Evolutionary conservation across 2,329 filamentous ascomycete species (phyloP).

Genomic region (Calonectria honghensis): DNA sequence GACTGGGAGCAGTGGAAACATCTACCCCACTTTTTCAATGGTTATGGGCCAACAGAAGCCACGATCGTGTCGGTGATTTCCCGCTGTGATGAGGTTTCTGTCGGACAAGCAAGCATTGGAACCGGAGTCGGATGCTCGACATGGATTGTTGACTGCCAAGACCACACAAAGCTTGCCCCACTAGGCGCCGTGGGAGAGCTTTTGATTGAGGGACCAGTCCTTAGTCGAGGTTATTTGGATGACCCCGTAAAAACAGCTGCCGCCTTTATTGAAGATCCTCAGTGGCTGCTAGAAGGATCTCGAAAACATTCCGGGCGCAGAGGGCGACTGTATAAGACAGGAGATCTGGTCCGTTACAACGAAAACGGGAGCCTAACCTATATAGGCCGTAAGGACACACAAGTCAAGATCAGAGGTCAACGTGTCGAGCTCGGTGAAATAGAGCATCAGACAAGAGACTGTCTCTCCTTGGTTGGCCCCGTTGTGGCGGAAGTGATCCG

Average conservation of each 20-base stretch:
- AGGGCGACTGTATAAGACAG: slow-evolving; percentile 64
- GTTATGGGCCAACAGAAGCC: slow-evolving; percentile 47
- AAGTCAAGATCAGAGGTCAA: slow-evolving; percentile 66
- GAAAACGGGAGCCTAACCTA: slow-evolving; percentile 63
- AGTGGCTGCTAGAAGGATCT: slow-evolving; percentile 20
- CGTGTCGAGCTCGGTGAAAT: slow-evolving; percentile 68
- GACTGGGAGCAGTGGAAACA: neutral
- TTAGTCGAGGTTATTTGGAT: slow-evolving; percentile 23
- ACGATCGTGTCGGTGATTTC: neutral
- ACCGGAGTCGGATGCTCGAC: slow-evolving; percentile 10
- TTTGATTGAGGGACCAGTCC: slow-evolving; percentile 25
- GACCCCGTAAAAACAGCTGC: neutral
- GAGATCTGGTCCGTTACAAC: slow-evolving; percentile 66
- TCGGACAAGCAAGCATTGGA: slow-evolving; percentile 21
- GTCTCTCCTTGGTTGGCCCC: neutral
- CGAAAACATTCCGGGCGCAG: neutral
- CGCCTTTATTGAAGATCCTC: slow-evolving; percentile 1
- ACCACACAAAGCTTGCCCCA: slow-evolving; percentile 27
- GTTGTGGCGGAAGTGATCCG: slow-evolving; percentile 37
- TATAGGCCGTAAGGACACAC: neutral
- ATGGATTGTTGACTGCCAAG: slow-evolving; percentile 33
- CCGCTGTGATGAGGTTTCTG: neutral
- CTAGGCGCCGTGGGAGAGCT: slow-evolving; percentile 31
- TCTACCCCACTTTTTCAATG: slow-evolving; percentile 27
- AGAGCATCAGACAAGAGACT: slow-evolving; percentile 42